Evolutionary conservation across 2,329 filamentous ascomycete genomes (phyloP), one percentile per base, ranked within the genome.

Genomic region (Penicillium sp.): DNA sequence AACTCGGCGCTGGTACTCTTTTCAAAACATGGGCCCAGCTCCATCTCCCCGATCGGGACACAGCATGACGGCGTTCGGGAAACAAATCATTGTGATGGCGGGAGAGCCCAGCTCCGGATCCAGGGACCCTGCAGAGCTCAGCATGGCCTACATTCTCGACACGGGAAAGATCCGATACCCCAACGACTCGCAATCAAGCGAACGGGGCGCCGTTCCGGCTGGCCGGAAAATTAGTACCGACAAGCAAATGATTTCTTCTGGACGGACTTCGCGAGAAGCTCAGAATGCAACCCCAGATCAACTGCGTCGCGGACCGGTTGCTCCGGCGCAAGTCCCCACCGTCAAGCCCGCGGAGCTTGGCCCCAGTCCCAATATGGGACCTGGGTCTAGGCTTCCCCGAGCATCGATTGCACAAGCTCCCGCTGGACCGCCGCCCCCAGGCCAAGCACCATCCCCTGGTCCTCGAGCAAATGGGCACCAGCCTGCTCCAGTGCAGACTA

Each of bases 11-110:
- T 98, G 93, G 93, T 98, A 97, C 68, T 98, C 93, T 33, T 98
- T 98, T 71, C 93, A 98, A 65, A 98, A 98, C 65, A 98, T 98
- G 93, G 93, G 93, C 0, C 90, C 90, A 3, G 94, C 90, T 1
- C 93, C 93, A 0, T 96, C 90, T 3, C 84, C 93, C 29, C 81
- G 93, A 51, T 97, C 91, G 12, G 93, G 93, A 1, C 93, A 98
- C 68, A 96, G 90, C 68, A 97, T 98, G 93, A 97, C 93, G 2
- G 84, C 90, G 2, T 88, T 91, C 53, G 89, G 88, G 28, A 96
- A 95, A 68, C 87, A 90, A 50, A 85, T 98, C 53, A 85, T 97
- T 41, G 88, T 97, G 36, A 77, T 97, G 29, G 94, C 88, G 34
- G 93, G 93, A 55, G 94, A 98, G 68, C 93, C 93, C 11, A 97